Evolutionary conservation across 2,329 filamentous ascomycete genomes (phyloP), one percentile per base, ranked within the genome.

Genomic region (Tolypocladium tundrense): DNA sequence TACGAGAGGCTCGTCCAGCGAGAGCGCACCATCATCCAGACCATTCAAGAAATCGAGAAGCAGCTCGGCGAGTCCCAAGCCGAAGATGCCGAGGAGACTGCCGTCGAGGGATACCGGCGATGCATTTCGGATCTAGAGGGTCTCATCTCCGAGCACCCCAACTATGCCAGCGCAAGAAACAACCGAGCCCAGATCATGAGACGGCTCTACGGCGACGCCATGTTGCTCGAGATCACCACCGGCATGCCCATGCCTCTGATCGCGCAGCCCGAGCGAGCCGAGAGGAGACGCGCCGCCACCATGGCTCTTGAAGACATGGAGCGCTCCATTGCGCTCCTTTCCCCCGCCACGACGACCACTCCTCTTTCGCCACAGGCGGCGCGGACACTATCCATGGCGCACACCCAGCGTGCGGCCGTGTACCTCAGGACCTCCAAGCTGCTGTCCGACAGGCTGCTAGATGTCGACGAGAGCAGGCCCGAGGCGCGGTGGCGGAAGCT

Each of bases 121-220:
- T 78, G 77, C 56, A 69, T 85, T 21, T 67, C 69, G 11, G 70
- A 74, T 7, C 73, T 92, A 6, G 77, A 79, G 37, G 67, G 70
- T 2, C 75, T 91, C 39, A 81, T 91, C 45, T 66, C 74, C 2
- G 71, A 80, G 31, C 69, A 83, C 56, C 86, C 88, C 3, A 71
- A 74, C 39, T 92, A 92, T 70, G 87, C 88, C 27, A 89, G 86
- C 61, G 87, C 85, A 7, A 81, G 84, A 59, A 88, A 91, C 68
- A 92, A 93, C 70, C 80, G 88, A 54, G 88, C 86, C 3, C 89
- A 92, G 69, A 79, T 86, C 10, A 65, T 81, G 37, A 75, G 87
- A 27, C 75, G 86, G 53, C 71, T 85, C 58, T 84, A 87, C 61
- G 86, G 85, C 13, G 85, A 88, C 66, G 72, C 75, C 2, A 75